Percentiles rank a stretch among this genome's conserved stretches.
These are phyloP conservation scores for Coemansia sp. DNA, from an alignment of 192 early-diverging fungal species.

Conservation along the genomic window DNA sequence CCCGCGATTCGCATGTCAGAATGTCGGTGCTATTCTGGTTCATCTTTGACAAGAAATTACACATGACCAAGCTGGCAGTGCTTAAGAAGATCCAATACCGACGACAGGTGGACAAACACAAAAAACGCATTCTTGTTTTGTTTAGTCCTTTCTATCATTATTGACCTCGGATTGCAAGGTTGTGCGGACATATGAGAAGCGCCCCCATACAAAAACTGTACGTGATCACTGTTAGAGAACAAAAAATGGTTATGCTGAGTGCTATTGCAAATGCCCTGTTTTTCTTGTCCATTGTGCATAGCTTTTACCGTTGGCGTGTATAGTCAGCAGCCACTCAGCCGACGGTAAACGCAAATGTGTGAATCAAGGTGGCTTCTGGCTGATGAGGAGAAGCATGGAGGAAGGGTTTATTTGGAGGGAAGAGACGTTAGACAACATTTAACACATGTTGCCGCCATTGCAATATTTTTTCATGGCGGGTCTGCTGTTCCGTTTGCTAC, in stretches of 20 bases:
- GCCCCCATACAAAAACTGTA: background rate
- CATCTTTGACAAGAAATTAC: background rate
- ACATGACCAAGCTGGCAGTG: background rate
- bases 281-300: background rate
- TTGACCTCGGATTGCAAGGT: background rate
- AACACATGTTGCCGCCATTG: background rate
- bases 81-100: background rate
- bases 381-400: background rate
- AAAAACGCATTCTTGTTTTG: background rate
- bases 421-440: background rate
- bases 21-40: background rate
- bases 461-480: background rate
- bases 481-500: background rate
- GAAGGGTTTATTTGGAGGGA: background rate
- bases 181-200: background rate
- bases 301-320: background rate
- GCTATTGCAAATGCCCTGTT: background rate
- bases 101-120: background rate
- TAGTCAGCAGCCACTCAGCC: constrained; percentile 5
- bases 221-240: constrained; percentile 1
- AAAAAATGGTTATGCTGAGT: background rate
- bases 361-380: constrained; percentile 8
- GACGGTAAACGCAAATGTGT: constrained; percentile 6
- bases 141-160: background rate
- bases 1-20: background rate